These are phyloP conservation scores for Bipolaris gigantea DNA, from an alignment of 2,329 filamentous ascomycete genomes.

Conservation along the genomic window DNA sequence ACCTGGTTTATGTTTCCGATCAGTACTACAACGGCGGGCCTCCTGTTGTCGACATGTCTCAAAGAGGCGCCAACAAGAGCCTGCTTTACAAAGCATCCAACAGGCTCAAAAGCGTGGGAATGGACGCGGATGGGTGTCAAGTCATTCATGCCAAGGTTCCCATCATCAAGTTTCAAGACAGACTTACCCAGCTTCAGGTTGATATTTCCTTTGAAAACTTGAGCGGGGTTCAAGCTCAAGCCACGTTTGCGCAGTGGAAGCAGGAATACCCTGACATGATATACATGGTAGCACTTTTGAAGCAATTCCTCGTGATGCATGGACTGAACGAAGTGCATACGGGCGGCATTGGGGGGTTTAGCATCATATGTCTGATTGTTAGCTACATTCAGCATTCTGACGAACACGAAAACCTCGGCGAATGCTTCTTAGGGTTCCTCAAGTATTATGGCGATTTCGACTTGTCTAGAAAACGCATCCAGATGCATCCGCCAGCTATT, in stretches of 20 bases:
- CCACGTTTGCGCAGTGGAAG: constrained; percentile 82
- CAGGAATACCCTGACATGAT: constrained; percentile 80
- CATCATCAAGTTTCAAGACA: constrained; percentile 87
- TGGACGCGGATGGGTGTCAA: constrained; percentile 58
- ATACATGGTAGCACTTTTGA: constrained; percentile 81
- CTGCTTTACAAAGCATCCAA: constrained; percentile 64
- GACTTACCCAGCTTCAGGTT: constrained; percentile 74
- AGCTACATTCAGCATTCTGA: constrained; percentile 76
- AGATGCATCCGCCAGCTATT: constrained; percentile 69
- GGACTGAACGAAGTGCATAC: constrained; percentile 88
- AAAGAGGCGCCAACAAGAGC: constrained; percentile 54
- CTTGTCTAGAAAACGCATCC: constrained; percentile 69
- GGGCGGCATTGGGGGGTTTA: constrained; percentile 91
- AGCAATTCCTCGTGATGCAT: constrained; percentile 89
- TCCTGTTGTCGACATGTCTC: constrained; percentile 32
- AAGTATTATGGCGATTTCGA: constrained; percentile 88
- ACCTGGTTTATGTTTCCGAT: constrained; percentile 76
- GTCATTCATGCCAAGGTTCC: constrained; percentile 83
- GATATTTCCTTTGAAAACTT: constrained; percentile 95
- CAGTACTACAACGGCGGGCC: constrained; percentile 60
- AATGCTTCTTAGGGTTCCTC: constrained; percentile 84
- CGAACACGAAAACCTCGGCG: constrained; percentile 64
- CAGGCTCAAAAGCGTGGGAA: constrained; percentile 57
- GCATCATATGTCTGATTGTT: constrained; percentile 89
- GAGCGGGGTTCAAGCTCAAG: constrained; percentile 76